Conservation (phyloP, 1,284 basidiomycete species). For the Melampsora larici-populina region DNA sequence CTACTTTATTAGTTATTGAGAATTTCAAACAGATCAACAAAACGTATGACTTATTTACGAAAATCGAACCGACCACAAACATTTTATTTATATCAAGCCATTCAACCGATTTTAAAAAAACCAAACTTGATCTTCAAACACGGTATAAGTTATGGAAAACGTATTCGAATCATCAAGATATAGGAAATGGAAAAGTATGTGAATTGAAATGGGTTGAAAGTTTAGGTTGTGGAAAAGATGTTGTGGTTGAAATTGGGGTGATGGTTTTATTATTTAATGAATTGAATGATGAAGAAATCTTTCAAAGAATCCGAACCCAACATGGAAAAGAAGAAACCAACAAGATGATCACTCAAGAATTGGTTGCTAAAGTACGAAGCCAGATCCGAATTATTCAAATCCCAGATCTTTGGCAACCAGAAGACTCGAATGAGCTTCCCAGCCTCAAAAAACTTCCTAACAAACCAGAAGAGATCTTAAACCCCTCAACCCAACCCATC, state of each 20-base stretch:
- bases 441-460: not conserved
- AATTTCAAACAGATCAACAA: not conserved
- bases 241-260: not conserved
- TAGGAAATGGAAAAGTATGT: not conserved
- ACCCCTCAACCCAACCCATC: no score
- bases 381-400: not conserved
- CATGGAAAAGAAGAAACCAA: conserved; percentile 20
- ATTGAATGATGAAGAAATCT: not conserved
- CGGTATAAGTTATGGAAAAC: not conserved
- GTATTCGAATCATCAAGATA: not conserved
- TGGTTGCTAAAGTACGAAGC: not conserved
- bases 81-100: not conserved
- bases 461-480: not conserved
- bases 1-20: not conserved
- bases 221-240: not conserved
- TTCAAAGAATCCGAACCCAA: not conserved
- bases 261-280: not conserved
- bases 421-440: not conserved
- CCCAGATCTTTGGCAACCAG: not conserved
- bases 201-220: not conserved
- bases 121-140: not conserved
- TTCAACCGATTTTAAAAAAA: not conserved
- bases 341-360: conserved; percentile 35
- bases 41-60: not conserved
- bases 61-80: not conserved